phyloP scores from a whole-genome alignment of 192 early-diverging fungal genomes.

The Gamsiella multidivaricata region DNA sequence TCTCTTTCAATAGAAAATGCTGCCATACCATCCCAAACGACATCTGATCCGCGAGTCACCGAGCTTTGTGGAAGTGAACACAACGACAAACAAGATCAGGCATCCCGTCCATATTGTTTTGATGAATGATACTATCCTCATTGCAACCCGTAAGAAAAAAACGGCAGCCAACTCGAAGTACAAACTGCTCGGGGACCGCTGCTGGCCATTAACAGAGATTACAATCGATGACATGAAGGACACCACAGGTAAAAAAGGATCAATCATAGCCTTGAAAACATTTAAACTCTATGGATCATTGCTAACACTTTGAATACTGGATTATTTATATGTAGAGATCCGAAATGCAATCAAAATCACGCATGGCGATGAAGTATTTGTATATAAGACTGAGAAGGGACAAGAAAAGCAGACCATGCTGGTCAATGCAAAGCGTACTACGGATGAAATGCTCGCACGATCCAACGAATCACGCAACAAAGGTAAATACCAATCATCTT shows the following conservation, averaged over 20 bases:
- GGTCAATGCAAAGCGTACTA: slow-evolving; percentile 63
- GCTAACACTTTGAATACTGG: no score
- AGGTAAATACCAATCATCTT: slow-evolving; percentile 7
- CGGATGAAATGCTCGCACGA: slow-evolving; percentile 64
- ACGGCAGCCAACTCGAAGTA: slow-evolving; percentile 62
- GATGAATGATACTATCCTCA: slow-evolving; percentile 85
- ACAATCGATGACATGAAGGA: slow-evolving; percentile 89
- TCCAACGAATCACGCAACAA: slow-evolving; percentile 49
- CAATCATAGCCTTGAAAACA: no score
- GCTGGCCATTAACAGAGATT: slow-evolving; percentile 82
- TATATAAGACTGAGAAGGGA: slow-evolving; percentile 74
- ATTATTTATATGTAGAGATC: slow-evolving; percentile 69
- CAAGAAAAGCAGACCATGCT: slow-evolving; percentile 79
- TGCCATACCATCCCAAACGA: slow-evolving; percentile 75
- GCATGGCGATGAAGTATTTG: slow-evolving; percentile 78
- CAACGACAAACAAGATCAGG: slow-evolving; percentile 74
- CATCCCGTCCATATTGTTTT: slow-evolving; percentile 85
- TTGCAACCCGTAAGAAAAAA: slow-evolving; percentile 84
- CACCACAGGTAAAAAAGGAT: slow-evolving; percentile 60
- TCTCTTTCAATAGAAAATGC: slow-evolving; percentile 60
- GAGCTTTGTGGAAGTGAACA: slow-evolving; percentile 83
- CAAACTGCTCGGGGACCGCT: slow-evolving; percentile 84
- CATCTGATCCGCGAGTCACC: slow-evolving; percentile 79
- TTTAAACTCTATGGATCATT: no score
- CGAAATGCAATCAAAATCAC: slow-evolving; percentile 86